A percentile compares a stretch with the other conserved stretches of the same genome.
These are phyloP conservation scores for Fusarium nodosum DNA, from an alignment of 2,329 filamentous ascomycete genomes.

Conservation along the genomic window DNA sequence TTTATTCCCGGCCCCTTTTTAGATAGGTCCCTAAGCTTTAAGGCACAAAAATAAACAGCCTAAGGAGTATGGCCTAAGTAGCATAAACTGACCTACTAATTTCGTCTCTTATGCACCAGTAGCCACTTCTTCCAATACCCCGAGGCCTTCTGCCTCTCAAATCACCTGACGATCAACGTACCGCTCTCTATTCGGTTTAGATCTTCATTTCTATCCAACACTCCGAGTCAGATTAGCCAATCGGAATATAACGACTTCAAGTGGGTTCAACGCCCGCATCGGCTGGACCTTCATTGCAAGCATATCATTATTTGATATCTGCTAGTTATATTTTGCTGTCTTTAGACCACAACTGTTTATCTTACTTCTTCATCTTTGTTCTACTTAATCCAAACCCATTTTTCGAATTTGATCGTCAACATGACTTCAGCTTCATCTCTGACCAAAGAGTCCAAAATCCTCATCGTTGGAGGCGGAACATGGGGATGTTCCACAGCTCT, in stretches of 20 bases:
- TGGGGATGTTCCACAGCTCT: conserved; percentile 42
- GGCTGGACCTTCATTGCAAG: conserved; percentile 35
- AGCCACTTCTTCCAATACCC: too few species aligned
- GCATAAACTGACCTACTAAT: too few species aligned
- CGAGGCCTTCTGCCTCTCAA: neutral
- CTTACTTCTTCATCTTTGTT: neutral
- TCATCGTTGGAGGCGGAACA: conserved; percentile 41
- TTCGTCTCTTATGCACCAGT: too few species aligned
- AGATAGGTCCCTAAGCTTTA: too few species aligned
- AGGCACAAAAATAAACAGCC: too few species aligned
- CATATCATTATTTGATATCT: neutral
- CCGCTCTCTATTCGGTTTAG: conserved; percentile 4
- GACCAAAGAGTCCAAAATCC: conserved; percentile 28
- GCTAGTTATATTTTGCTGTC: conserved; percentile 19
- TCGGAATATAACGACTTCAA: neutral
- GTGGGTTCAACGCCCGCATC: conserved; percentile 1
- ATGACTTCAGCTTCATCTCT: conserved; percentile 22
- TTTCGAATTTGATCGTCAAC: rapidly evolving
- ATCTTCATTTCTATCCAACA: neutral
- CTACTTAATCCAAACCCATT: rapidly evolving
- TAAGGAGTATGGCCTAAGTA: too few species aligned
- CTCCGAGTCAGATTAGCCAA: neutral
- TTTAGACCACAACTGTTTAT: neutral
- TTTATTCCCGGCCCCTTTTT: conserved; percentile 11
- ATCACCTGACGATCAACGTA: conserved; percentile 22